Evolutionary conservation across 495 filamentous ascomycete species (phyloP).

Genomic region (Penicillium egyptiacum): DNA sequence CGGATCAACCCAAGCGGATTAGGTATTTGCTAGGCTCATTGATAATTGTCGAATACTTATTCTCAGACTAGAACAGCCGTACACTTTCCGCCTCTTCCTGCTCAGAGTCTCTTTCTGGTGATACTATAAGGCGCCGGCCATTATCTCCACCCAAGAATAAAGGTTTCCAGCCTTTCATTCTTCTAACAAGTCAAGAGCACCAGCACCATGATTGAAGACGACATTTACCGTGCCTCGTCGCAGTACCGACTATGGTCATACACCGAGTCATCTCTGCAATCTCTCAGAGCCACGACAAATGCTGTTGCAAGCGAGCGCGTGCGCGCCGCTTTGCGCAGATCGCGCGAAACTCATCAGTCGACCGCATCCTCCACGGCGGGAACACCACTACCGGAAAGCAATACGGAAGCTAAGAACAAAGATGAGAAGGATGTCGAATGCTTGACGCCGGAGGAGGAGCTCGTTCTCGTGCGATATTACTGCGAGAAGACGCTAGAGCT

Average conservation of each 20-base stretch:
- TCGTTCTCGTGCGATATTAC: slow-evolving; percentile 75
- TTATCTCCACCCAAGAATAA: not conserved
- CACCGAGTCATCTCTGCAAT: slow-evolving; percentile 65
- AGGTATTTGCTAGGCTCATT: not conserved
- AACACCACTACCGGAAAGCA: slow-evolving; percentile 38
- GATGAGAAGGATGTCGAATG: slow-evolving; percentile 65
- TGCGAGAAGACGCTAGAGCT: slow-evolving; percentile 71
- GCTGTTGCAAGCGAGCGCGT: slow-evolving; percentile 69
- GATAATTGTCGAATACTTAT: not conserved
- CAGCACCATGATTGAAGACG: slow-evolving; percentile 71
- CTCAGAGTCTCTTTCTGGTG: not conserved
- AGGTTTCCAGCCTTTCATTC: not conserved
- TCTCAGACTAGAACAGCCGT: not conserved
- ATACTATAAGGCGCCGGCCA: not conserved
- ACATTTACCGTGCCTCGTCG: slow-evolving; percentile 84
- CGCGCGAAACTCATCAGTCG: slow-evolving; percentile 42
- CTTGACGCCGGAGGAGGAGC: slow-evolving; percentile 75
- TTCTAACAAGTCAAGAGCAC: not conserved
- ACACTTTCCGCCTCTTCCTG: not conserved
- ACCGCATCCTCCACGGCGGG: slow-evolving; percentile 39
- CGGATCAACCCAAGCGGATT: not conserved
- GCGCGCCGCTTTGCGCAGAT: slow-evolving; percentile 56
- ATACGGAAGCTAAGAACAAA: slow-evolving; percentile 29
- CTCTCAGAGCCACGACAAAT: slow-evolving; percentile 75
- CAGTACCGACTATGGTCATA: slow-evolving; percentile 96